Conservation (phyloP, 2,329 filamentous ascomycete species). For the Chaetomium globosum region DNA sequence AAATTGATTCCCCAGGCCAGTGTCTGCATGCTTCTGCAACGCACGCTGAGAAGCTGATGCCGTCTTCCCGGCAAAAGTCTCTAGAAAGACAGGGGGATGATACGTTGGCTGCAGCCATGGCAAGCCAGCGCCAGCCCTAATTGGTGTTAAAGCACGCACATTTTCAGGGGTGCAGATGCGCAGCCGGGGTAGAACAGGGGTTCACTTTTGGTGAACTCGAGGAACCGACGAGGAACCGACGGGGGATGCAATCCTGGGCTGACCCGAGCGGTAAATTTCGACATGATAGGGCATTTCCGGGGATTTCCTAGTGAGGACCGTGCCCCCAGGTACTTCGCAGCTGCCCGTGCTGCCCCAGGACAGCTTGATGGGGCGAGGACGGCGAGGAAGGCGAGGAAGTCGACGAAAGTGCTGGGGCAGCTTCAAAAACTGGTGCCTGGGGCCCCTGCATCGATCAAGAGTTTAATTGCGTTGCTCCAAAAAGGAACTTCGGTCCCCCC, state of each 20-base stretch:
- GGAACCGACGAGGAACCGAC: background rate
- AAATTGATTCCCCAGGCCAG: background rate
- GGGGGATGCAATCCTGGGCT: slow-evolving; percentile 12
- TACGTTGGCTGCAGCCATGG: slow-evolving; percentile 20
- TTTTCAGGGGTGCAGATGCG: slow-evolving; percentile 19
- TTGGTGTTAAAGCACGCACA: slow-evolving; percentile 11
- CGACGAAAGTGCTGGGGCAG: background rate
- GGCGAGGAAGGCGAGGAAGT: too few relatives aligned
- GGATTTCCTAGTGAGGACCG: background rate
- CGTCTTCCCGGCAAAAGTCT: slow-evolving; percentile 5
- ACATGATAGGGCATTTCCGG: background rate
- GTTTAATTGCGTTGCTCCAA: slow-evolving; percentile 20
- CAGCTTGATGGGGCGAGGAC: too few relatives aligned
- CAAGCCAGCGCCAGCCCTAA: slow-evolving; percentile 11
- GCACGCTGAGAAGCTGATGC: background rate
- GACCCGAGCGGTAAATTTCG: slow-evolving; percentile 17
- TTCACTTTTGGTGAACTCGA: background rate
- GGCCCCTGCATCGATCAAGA: slow-evolving; percentile 24
- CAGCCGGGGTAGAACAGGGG: background rate
- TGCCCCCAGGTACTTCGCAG: background rate
- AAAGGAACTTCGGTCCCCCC: slow-evolving; percentile 5
- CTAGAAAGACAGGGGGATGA: slow-evolving; percentile 15
- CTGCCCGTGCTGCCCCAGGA: too few relatives aligned
- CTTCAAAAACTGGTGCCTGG: background rate
- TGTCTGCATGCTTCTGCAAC: background rate